A percentile compares a stretch with the other conserved stretches of the same genome.
Conservation (phyloP, 768 basidiomycete genomes). For the Macrolepiota albuminosa region DNA sequence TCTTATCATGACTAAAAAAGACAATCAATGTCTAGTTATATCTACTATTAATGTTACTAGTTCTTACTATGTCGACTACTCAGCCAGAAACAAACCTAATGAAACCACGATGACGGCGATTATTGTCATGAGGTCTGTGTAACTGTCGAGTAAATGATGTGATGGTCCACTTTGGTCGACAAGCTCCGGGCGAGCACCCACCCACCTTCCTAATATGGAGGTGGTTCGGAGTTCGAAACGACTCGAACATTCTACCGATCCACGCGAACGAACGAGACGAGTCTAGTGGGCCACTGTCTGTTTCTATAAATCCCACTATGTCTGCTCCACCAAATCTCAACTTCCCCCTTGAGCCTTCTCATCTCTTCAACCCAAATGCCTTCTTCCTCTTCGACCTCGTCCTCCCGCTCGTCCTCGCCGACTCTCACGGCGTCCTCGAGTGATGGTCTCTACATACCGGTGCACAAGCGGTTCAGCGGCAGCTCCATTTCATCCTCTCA, state of each 20-base stretch:
- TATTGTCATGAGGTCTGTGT: conserved; percentile 2
- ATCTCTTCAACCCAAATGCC: conserved; percentile 15
- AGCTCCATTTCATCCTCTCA: conserved; percentile 15
- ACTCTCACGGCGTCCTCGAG: conserved; percentile 13
- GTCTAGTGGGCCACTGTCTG: not conserved
- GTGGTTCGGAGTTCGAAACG: conserved; percentile 7
- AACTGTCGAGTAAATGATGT: not conserved
- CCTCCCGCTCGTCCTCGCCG: conserved; percentile 15
- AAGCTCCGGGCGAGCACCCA: not conserved
- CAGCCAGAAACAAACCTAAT: conserved; percentile 7
- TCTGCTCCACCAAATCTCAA: not conserved
- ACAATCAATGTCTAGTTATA: conserved; percentile 5
- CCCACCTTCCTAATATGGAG: conserved; percentile 3
- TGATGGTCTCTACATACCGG: conserved; percentile 31
- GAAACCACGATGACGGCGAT: not conserved
- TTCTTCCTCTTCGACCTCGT: conserved; percentile 15
- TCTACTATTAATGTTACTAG: conserved; percentile 4
- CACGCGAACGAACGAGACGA: conserved; percentile 5
- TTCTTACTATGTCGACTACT: conserved; percentile 4
- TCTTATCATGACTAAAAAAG: conserved; percentile 8
- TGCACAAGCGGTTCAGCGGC: conserved; percentile 30
- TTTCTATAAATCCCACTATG: conserved; percentile 8
- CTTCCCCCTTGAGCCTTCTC: not conserved
- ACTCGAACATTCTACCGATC: conserved; percentile 14
- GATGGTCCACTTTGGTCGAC: not conserved